These are phyloP conservation scores for Pseudognaphalium luteoalbum DNA, from an alignment of 129 eudicot genomes.

Conservation along the genomic window DNA sequence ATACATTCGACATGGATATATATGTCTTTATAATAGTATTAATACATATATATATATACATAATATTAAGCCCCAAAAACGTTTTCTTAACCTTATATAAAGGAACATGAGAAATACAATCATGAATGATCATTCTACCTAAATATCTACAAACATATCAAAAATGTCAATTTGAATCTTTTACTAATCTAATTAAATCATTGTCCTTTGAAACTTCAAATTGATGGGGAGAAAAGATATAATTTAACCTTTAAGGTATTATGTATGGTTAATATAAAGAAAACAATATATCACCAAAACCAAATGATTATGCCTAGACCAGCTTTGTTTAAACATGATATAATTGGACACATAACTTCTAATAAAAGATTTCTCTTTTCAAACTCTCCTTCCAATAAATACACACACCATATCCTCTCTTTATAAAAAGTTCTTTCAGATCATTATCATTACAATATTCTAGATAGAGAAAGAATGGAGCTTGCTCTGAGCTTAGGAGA, in stretches of 20 bases:
- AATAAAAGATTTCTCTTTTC: conserved; percentile 28
- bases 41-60: neutral
- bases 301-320: conserved; percentile 44
- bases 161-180: neutral
- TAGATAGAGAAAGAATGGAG: conserved; percentile 57
- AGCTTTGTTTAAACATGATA: conserved; percentile 33
- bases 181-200: neutral
- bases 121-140: neutral
- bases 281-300: conserved; percentile 38
- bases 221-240: conserved; percentile 12
- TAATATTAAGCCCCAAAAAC: neutral
- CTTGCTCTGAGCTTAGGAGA: conserved; percentile 92
- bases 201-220: conserved; percentile 8
- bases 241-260: conserved; percentile 24
- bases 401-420: conserved; percentile 21
- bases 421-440: conserved; percentile 29
- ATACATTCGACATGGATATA: too few species aligned
- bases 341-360: conserved; percentile 28
- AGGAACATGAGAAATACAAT: neutral
- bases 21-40: neutral
- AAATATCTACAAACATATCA: neutral
- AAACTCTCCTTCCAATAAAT: conserved; percentile 28
- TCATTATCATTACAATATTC: conserved; percentile 9
- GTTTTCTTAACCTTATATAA: neutral
- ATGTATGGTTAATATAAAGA: conserved; percentile 24